phyloP scores from a whole-genome alignment of 495 filamentous ascomycete genomes.

The Parmelia sp. region DNA sequence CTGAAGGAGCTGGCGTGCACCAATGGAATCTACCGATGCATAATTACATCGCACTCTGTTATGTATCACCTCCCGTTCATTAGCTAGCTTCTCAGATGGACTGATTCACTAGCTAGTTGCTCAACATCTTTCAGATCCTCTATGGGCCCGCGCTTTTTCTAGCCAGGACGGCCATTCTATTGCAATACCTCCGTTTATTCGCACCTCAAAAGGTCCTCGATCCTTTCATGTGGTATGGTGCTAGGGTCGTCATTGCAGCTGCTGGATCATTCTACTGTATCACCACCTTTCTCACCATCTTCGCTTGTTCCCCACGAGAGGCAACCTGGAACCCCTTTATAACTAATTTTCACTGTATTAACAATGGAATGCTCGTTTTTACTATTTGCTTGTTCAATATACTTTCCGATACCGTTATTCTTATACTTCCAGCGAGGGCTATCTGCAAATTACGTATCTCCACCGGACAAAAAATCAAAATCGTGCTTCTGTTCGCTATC shows the following conservation, averaged over 20 bases:
- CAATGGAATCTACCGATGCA: conserved; percentile 10
- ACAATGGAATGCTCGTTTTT: not conserved
- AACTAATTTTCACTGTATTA: not conserved
- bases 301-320: conserved; percentile 8
- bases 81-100: no score
- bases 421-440: conserved; percentile 1
- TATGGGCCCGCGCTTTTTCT: not conserved
- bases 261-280: not conserved
- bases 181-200: not conserved
- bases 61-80: not conserved
- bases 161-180: not conserved
- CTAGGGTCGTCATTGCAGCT: not conserved
- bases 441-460: conserved; percentile 5
- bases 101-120: not conserved
- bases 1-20: conserved; percentile 8
- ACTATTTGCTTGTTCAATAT: not conserved
- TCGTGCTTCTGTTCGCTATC: conserved; percentile 11
- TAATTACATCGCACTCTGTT: not conserved
- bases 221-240: not conserved
- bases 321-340: conserved; percentile 8
- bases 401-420: not conserved
- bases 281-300: conserved; percentile 8
- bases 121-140: not conserved
- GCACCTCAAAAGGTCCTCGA: not conserved
- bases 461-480: not conserved